phyloP scores from a whole-genome alignment of 352 stramenopile genomes.

The Thraustotheca clavata region DNA sequence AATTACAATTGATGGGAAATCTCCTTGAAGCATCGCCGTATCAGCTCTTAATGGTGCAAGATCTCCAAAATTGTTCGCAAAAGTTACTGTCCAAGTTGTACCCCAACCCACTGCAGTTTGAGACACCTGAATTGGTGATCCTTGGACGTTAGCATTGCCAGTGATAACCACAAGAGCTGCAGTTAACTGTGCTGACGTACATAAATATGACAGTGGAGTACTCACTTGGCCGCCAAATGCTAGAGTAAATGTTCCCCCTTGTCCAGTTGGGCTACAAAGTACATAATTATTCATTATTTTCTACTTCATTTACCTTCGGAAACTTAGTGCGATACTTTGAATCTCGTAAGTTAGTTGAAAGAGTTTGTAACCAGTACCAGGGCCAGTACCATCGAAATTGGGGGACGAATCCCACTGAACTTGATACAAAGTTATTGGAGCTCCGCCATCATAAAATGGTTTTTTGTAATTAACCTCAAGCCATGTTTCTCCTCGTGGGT shows the following conservation, averaged over 20 bases:
- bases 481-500: conserved; percentile 64
- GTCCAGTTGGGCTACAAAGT: conserved; percentile 12
- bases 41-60: conserved; percentile 82
- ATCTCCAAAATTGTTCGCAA: conserved; percentile 81
- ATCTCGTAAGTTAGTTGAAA: conserved; percentile 87
- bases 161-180: conserved; percentile 73
- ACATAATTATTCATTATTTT: conserved; percentile 27
- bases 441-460: conserved; percentile 82
- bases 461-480: conserved; percentile 75
- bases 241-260: conserved; percentile 87
- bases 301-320: conserved; percentile 49
- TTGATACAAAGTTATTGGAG: conserved; percentile 84
- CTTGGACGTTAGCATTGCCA: conserved; percentile 55
- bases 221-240: conserved; percentile 83
- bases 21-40: conserved; percentile 70
- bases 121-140: conserved; percentile 72
- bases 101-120: conserved; percentile 59
- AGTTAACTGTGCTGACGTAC: conserved; percentile 50
- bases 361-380: conserved; percentile 72
- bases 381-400: conserved; percentile 72
- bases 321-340: conserved; percentile 75
- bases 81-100: conserved; percentile 89
- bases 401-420: conserved; percentile 87
- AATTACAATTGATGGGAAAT: conserved; percentile 79
- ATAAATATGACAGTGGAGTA: conserved; percentile 55